phyloP scores from a whole-genome alignment of 192 early-diverging fungal genomes.

The Lobulomyces angularis region DNA sequence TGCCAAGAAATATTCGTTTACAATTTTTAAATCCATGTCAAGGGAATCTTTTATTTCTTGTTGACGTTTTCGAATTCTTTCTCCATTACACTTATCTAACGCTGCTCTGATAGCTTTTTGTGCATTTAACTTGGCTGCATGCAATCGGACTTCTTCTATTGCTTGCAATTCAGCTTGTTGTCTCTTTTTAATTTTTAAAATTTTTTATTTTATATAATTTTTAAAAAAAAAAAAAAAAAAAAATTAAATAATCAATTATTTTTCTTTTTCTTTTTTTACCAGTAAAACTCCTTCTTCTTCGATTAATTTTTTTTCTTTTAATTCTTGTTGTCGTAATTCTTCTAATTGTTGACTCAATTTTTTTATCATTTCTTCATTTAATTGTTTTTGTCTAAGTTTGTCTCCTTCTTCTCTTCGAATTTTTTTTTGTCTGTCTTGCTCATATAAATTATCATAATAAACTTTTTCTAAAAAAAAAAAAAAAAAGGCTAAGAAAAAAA shows the following conservation, averaged over 20 bases:
- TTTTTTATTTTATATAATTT: not conserved
- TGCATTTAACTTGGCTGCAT: constrained; percentile 17
- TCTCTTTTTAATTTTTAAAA: constrained; percentile 13
- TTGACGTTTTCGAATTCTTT: constrained; percentile 17
- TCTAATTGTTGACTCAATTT: constrained; percentile 30
- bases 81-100: constrained; percentile 37
- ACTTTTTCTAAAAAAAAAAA: constrained; percentile 20
- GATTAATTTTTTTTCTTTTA: constrained; percentile 32
- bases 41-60: constrained; percentile 22
- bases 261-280: too few relatives aligned
- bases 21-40: constrained; percentile 29
- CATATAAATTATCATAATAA: constrained; percentile 37
- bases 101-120: constrained; percentile 27
- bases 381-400: constrained; percentile 7
- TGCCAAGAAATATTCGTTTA: constrained; percentile 26
- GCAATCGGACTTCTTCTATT: constrained; percentile 31
- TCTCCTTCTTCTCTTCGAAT: constrained; percentile 32
- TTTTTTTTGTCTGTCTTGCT: constrained; percentile 36
- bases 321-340: constrained; percentile 19
- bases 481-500: not conserved
- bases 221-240: too few relatives aligned
- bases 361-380: constrained; percentile 21
- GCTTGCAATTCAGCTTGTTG: constrained; percentile 25
- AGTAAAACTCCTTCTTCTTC: constrained; percentile 33
- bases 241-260: too few relatives aligned